Base-by-base conservation (phyloP, 495 filamentous ascomycete species). In the Penicillium paxilli region DNA sequence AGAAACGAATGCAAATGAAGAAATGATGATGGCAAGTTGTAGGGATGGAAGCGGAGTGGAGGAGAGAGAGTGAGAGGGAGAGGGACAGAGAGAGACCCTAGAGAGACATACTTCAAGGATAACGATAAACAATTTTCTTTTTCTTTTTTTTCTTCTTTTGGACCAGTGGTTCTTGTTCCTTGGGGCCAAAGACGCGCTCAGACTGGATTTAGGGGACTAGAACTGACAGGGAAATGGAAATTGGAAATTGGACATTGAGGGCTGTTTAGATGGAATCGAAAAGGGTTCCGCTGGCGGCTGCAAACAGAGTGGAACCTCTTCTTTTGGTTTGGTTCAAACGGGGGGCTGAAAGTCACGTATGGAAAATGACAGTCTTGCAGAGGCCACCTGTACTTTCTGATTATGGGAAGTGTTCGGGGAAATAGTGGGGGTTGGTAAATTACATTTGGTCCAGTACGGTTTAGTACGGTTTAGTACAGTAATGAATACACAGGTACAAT, bases 1-100 rank as follows among this genome's bases (percentile, higher is more conserved):
- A 46, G 42, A 44, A 70, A 70, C 55, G 68, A 73, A 55, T 64
- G 71, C 55, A 49, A 40, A 63, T 51, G 63, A 69, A 64, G 61
- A 57, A 62, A 63, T 55, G 51, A 62, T 64, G 63, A 60, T 59
- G 58, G 51, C 47, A 57, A 45, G 49, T 48, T 40, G n/a, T 46
- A 58, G 52, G 49, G n/a, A n/a, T n/a, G n/a, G n/a, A n/a, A n/a
- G n/a, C n/a, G n/a, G n/a, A n/a, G n/a, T n/a, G n/a, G n/a, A 51
- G 62, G 55, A 54, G 55, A 60, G 59, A 58, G 58, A 51, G 46
- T 51, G 53, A 48, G 6, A n/a, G n/a, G n/a, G n/a, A n/a, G n/a
- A n/a, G n/a, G n/a, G n/a, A n/a, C n/a, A n/a, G n/a, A n/a, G n/a
- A n/a, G n/a, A n/a, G n/a, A n/a, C n/a, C n/a, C n/a, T n/a, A n/a